Evolutionary conservation across 2,329 filamentous ascomycete species (phyloP).

Genomic region (Hortaea werneckii): DNA sequence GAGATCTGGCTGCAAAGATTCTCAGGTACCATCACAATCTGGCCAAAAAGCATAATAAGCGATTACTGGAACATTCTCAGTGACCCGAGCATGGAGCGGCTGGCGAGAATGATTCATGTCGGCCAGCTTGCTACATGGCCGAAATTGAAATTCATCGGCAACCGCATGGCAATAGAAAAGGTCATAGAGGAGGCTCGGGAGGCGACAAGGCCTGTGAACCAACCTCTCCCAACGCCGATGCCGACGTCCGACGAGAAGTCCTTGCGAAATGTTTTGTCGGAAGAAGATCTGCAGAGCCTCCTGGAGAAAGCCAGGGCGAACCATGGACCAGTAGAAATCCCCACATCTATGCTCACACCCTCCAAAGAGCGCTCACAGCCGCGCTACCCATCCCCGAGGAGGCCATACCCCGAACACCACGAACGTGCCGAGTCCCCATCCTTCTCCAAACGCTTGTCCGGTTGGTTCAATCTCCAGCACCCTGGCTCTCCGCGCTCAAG

Average conservation of each 20-base stretch:
- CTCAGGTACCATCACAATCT: conserved; percentile 88
- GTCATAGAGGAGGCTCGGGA: conserved; percentile 48
- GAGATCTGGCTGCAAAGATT: conserved; percentile 95
- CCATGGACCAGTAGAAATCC: conserved; percentile 19
- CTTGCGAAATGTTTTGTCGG: conserved; percentile 31
- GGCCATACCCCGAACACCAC: not conserved
- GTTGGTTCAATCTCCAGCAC: conserved; percentile 17
- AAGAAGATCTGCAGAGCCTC: conserved; percentile 36
- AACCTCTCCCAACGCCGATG: conserved; percentile 21
- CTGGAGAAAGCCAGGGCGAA: conserved; percentile 26
- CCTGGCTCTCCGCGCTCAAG: conserved; percentile 11
- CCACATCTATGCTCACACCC: conserved; percentile 14
- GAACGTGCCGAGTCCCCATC: conserved; percentile 17
- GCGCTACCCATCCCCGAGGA: not conserved
- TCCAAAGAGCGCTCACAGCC: conserved; percentile 4
- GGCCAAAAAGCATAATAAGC: conserved; percentile 68
- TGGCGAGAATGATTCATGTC: conserved; percentile 81
- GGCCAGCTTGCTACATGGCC: conserved; percentile 85
- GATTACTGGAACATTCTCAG: conserved; percentile 82
- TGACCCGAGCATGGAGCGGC: conserved; percentile 63
- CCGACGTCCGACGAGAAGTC: conserved; percentile 5
- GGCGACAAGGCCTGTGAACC: conserved; percentile 25
- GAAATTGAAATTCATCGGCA: conserved; percentile 82
- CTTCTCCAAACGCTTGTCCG: conserved; percentile 21
- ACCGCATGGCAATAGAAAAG: conserved; percentile 74